Evolutionary conservation across 2,329 filamentous ascomycete genomes (phyloP).

Genomic region (Ceratocystis lukuohia): DNA sequence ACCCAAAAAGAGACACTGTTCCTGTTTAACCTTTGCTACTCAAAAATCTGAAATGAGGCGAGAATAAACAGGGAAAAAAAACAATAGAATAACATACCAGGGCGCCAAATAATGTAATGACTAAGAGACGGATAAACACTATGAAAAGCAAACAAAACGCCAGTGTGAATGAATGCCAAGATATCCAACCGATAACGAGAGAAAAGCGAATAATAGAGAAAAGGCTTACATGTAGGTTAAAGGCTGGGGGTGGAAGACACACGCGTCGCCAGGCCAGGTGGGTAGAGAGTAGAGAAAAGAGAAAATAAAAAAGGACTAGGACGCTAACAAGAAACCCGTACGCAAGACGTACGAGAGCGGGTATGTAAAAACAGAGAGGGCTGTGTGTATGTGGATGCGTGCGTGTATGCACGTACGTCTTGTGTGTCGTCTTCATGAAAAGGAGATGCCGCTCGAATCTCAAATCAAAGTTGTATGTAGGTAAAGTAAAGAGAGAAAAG

Average conservation of each 20-base stretch:
- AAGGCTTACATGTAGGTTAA: slow-evolving; percentile 1
- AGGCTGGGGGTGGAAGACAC: background rate
- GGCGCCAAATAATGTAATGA: background rate
- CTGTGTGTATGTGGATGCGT: background rate
- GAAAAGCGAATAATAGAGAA: background rate
- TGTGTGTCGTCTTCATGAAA: too few species aligned
- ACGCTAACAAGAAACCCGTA: too few species aligned
- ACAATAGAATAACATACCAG: background rate
- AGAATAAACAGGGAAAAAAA: background rate
- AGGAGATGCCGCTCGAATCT: too few species aligned
- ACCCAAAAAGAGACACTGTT: too few species aligned
- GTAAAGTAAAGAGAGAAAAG: background rate
- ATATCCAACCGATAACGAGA: background rate
- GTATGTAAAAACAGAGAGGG: background rate
- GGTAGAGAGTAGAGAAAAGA: background rate
- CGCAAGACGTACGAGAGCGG: too few species aligned
- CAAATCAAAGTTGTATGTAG: too few species aligned
- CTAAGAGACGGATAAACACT: background rate
- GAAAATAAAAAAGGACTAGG: background rate
- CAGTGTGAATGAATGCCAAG: background rate
- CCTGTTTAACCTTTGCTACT: too few species aligned
- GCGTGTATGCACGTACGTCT: background rate
- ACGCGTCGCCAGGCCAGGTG: background rate
- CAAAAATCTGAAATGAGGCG: too few species aligned
- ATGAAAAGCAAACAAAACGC: background rate